phyloP scores from a whole-genome alignment of 768 basidiomycete species.

The Pulveroboletus sp. region DNA sequence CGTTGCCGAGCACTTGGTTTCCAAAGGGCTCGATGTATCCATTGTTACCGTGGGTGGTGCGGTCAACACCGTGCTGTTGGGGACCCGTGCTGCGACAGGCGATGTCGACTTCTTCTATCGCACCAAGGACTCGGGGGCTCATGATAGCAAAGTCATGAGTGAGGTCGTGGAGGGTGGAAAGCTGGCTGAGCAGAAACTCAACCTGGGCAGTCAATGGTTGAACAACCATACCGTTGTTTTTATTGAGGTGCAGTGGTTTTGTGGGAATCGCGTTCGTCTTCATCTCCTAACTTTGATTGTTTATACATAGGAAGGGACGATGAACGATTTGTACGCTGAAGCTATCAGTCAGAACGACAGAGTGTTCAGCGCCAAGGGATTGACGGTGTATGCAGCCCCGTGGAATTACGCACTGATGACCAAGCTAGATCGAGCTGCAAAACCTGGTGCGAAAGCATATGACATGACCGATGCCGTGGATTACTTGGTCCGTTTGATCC shows the following conservation, averaged over 20 bases:
- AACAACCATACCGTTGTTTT: slow-evolving; percentile 4
- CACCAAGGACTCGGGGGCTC: not conserved
- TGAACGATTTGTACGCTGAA: not conserved
- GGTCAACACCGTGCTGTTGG: slow-evolving; percentile 7
- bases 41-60: slow-evolving; percentile 10
- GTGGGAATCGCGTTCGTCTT: too few relatives aligned
- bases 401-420: slow-evolving; percentile 9
- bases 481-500: slow-evolving; percentile 4
- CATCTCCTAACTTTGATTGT: not conserved
- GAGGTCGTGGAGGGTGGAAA: slow-evolving; percentile 1
- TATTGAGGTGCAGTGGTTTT: not conserved
- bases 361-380: slow-evolving; percentile 3
- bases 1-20: slow-evolving; percentile 3
- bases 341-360: slow-evolving; percentile 2
- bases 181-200: not conserved
- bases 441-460: slow-evolving; percentile 5
- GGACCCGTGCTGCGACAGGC: slow-evolving; percentile 6
- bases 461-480: slow-evolving; percentile 8
- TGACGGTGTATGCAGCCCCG: slow-evolving; percentile 12
- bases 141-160: not conserved
- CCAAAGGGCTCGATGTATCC: slow-evolving; percentile 1
- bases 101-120: slow-evolving; percentile 13
- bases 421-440: slow-evolving; percentile 7
- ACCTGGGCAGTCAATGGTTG: slow-evolving; percentile 2
- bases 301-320: not conserved